Base-by-base conservation (phyloP, 331 rosid genomes). In the Rhamnella rubrinervis region DNA sequence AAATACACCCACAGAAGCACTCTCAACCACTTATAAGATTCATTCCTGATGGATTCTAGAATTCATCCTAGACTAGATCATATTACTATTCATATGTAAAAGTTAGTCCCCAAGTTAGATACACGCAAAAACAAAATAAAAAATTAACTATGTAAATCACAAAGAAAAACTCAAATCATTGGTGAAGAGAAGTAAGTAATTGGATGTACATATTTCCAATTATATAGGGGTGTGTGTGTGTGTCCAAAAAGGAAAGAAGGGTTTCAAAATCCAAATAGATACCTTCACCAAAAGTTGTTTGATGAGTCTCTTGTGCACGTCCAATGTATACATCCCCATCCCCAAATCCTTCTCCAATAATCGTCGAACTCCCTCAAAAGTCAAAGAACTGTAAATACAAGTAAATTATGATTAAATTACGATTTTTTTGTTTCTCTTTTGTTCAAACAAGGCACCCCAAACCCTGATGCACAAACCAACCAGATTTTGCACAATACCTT, bases 331-430 rank as follows among this genome's bases (percentile, higher is more conserved):
- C 51, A 78, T 66, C 46, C 85, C 87, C 67, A 93, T 73, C 8
- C 84, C 91, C 82, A 93, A 38, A 76, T 93, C 97, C 57, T 91
- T 89, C 85, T 93, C 98, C 39, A 93, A 84, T 84, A 93, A 74
- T 75, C 98, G 86, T 53, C 98, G 93, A 61, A 93, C 98, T 23
- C 96, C 95, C 76, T 85, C 97, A 70, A 91, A 80, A 40, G 98
- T 93, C 86, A 93, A 80, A 61, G 97, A 89, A 76, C 98, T 93
- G 96, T 85, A 84, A 41, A 68, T 62, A 17, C 41, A 59, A 35
- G 74, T 55, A 70, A 38, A 44, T 55, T 19, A n/a, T 11, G 18
- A 47, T 7, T 17, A 56, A 44, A 68, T 40, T 23, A 46, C 64
- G 39, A 55, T 71, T 3, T 28, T 71, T 41, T 38, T 40, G 8